Percentiles rank a stretch among this genome's conserved stretches.
phyloP scores from a whole-genome alignment of 78 protist genomes.

The Emiliania huxleyi region DNA sequence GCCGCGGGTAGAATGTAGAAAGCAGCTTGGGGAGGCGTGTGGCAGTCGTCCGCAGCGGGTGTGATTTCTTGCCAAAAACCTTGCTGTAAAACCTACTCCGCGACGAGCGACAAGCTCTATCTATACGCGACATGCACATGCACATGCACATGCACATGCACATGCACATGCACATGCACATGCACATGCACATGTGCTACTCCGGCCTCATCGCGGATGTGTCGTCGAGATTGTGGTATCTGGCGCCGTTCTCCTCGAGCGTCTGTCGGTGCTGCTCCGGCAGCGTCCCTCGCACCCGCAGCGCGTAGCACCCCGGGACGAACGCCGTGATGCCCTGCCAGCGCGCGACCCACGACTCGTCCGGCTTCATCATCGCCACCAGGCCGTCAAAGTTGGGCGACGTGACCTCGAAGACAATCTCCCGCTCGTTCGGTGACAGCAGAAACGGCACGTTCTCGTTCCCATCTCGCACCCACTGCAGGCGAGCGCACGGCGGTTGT shows the following conservation, averaged over 20 bases:
- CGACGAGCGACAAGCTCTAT: no score
- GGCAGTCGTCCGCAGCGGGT: no score
- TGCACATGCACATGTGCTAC: no score
- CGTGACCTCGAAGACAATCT: not conserved
- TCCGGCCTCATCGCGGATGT: no score
- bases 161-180: no score
- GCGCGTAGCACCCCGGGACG: not conserved
- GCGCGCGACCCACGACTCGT: not conserved
- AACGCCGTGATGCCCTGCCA: not conserved
- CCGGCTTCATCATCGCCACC: not conserved
- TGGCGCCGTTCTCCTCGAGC: not conserved
- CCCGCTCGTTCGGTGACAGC: not conserved
- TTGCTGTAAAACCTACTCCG: no score
- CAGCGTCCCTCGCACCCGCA: not conserved
- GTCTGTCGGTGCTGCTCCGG: not conserved
- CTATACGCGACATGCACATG: no score
- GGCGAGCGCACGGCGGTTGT: not conserved
- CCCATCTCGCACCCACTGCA: not conserved
- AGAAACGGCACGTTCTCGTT: not conserved
- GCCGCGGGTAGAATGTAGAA: no score
- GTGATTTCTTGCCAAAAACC: no score
- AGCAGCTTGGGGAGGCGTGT: no score
- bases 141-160: no score
- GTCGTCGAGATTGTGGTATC: not conserved
- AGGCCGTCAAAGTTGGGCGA: not conserved